Evolutionary conservation across 2,329 filamentous ascomycete species (phyloP), one percentile per base, ranked within the genome.

Genomic region (Exophiala viscosa): DNA sequence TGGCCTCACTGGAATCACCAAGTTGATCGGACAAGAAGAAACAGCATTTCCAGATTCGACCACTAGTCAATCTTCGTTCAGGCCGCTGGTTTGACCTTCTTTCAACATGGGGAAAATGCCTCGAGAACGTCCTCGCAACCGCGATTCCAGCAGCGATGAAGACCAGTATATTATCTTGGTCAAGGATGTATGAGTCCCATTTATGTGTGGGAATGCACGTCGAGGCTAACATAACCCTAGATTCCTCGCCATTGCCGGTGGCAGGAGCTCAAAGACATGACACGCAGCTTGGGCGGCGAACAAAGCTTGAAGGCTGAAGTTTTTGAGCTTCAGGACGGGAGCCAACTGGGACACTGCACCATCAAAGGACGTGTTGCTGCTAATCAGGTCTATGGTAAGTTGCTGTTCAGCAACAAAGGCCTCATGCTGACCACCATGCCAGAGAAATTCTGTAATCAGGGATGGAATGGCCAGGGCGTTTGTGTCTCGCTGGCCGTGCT

Each of bases 231-330:
- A 5, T 28, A 7, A 36, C 32, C 11, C 9, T 33, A 62, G 60
- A 60, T 63, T 15, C 59, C 60, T 40, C 57, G 52, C 45, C 50
- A 61, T 48, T 62, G 59, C 36, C 57, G 58, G 43, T 63, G 60
- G 60, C 60, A 63, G 42, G 60, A 63, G 45, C 57, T 63, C 40
- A 63, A 63, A 45, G 60, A 63, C 44, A 60, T 60, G 47, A 59
- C 59, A 5, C 33, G 56, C 39, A 48, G 36, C 14, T 45, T 56
- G 4, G 56, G 56, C 34, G 56, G 56, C 13, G 50, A 56, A 48
- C 56, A 59, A 32, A 56, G 52, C 45, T 38, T 59, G 38, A 59
- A 59, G 44, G 56, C 56, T 13, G 53, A 59, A 45, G 56, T 59
- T 3, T 59, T 59, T 43, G 45, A 43, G 31, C 40, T 50, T 13